These are phyloP conservation scores for Globisporangium solare DNA, from an alignment of 352 stramenopile genomes.

Conservation along the genomic window DNA sequence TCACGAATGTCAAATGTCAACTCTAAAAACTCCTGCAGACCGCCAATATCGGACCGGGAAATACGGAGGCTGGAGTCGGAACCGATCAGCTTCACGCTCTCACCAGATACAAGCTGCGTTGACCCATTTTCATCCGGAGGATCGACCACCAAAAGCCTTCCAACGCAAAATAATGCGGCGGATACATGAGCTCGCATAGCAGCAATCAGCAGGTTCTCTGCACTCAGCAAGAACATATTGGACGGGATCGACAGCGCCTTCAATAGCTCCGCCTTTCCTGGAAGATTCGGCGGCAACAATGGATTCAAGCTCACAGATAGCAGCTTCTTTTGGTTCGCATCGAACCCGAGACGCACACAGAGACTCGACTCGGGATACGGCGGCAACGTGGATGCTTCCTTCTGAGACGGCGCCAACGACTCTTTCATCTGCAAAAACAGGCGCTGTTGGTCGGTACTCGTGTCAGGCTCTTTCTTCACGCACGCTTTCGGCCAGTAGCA, in stretches of 20 bases:
- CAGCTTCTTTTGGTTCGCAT: constrained; percentile 55
- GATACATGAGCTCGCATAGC: constrained; percentile 75
- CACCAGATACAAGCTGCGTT: constrained; percentile 65
- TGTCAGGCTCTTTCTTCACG: constrained; percentile 44
- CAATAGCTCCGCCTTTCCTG: constrained; percentile 41
- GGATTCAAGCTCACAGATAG: constrained; percentile 61
- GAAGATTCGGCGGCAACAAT: constrained; percentile 59
- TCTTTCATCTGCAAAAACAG: constrained; percentile 54
- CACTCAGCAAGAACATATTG: constrained; percentile 76
- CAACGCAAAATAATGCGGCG: constrained; percentile 65
- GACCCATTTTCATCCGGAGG: constrained; percentile 44
- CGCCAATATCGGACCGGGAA: constrained; percentile 65
- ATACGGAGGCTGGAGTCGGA: constrained; percentile 60
- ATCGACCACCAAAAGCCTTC: constrained; percentile 66
- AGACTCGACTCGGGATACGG: constrained; percentile 63
- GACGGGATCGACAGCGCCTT: constrained; percentile 62
- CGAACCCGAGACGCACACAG: constrained; percentile 62
- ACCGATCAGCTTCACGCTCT: constrained; percentile 61
- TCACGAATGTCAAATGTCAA: constrained; percentile 81
- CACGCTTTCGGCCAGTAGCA: constrained; percentile 82
- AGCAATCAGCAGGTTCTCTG: constrained; percentile 68
- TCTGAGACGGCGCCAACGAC: constrained; percentile 19
- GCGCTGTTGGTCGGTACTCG: constrained; percentile 55
- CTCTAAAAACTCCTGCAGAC: constrained; percentile 69
- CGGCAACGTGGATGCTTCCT: constrained; percentile 19